These are phyloP conservation scores for Populus pruinosa DNA, from an alignment of 345 rosid species.

Conservation along the genomic window DNA sequence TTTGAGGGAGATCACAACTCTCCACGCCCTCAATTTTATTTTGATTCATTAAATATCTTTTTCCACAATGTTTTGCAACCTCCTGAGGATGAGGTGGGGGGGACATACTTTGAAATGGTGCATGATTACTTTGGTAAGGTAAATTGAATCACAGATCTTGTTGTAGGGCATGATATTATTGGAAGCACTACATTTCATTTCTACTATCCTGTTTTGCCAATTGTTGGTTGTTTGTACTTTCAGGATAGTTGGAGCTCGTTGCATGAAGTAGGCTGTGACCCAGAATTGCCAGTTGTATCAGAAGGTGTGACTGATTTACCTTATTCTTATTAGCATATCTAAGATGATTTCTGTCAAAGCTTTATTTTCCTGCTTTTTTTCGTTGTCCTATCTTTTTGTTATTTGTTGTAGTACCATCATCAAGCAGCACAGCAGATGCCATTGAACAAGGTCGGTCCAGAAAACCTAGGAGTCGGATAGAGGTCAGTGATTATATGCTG, in stretches of 20 bases:
- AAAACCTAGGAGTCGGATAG: conserved; percentile 82
- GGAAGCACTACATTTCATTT: conserved; percentile 16
- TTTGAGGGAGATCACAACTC: conserved; percentile 99
- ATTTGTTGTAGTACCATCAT: conserved; percentile 40
- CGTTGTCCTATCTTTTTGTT: conserved; percentile 8
- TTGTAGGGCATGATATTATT: conserved; percentile 18
- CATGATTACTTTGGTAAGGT: conserved; percentile 79
- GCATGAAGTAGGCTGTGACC: conserved; percentile 41
- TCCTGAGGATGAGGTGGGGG: conserved; percentile 73
- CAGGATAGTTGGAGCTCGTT: conserved; percentile 65
- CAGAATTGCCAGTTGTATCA: conserved; percentile 48
- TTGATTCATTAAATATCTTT: conserved; percentile 89
- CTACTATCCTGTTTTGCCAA: conserved; percentile 13
- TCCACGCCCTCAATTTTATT: conserved; percentile 91
- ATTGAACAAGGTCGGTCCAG: conserved; percentile 64
- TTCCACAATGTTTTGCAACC: conserved; percentile 96
- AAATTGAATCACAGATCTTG: conserved; percentile 31
- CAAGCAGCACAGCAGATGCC: conserved; percentile 51
- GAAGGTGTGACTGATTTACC: conserved; percentile 38
- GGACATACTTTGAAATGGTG: conserved; percentile 50
- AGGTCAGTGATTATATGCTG: conserved; percentile 47
- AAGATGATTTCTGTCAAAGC: conserved; percentile 8
- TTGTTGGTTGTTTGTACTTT: conserved; percentile 32
- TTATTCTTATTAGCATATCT: conserved; percentile 2
- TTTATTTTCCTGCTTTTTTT: conserved; percentile 5